Percentiles rank a stretch among this genome's conserved stretches.
Evolutionary conservation across 2,329 filamentous ascomycete genomes (phyloP).

Genomic region (Ophiocordyceps australis): DNA sequence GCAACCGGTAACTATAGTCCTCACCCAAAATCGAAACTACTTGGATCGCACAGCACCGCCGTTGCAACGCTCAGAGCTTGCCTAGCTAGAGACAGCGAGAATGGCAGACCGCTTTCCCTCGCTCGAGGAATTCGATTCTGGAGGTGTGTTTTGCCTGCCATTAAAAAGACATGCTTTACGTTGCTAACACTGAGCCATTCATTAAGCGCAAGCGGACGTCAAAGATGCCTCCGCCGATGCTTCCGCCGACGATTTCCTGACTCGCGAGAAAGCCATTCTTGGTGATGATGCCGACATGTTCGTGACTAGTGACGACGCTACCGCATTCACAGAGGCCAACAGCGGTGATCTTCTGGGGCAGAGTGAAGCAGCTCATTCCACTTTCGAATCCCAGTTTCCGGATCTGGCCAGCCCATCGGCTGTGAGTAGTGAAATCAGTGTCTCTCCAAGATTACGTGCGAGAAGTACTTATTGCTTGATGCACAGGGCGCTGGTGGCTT

Average conservation of each 20-base stretch:
- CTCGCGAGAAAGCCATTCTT: conserved; percentile 74
- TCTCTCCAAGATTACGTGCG: too few species aligned
- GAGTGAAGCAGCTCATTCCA: conserved; percentile 30
- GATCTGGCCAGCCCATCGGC: conserved; percentile 37
- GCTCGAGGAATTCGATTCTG: conserved; percentile 58
- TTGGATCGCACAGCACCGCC: too few species aligned
- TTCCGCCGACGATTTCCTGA: conserved; percentile 68
- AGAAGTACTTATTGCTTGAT: too few species aligned
- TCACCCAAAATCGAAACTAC: too few species aligned
- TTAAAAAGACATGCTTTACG: neutral
- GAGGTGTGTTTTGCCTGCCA: conserved; percentile 30
- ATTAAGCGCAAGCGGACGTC: conserved; percentile 48
- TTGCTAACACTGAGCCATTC: conserved; percentile 6
- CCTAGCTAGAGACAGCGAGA: too few species aligned
- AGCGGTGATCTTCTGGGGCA: conserved; percentile 57
- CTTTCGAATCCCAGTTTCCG: conserved; percentile 82
- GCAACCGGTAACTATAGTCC: too few species aligned
- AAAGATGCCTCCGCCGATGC: conserved; percentile 37
- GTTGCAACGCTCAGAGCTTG: too few species aligned
- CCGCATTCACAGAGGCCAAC: conserved; percentile 43
- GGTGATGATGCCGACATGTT: conserved; percentile 93
- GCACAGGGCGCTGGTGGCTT: conserved; percentile 12
- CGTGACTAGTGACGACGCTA: conserved; percentile 53
- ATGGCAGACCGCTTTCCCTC: conserved; percentile 73
- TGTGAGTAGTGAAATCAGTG: conserved; percentile 14